Evolutionary conservation across 192 early-diverging fungal genomes (phyloP).

Genomic region (Phlyctochytrium planicorne): DNA sequence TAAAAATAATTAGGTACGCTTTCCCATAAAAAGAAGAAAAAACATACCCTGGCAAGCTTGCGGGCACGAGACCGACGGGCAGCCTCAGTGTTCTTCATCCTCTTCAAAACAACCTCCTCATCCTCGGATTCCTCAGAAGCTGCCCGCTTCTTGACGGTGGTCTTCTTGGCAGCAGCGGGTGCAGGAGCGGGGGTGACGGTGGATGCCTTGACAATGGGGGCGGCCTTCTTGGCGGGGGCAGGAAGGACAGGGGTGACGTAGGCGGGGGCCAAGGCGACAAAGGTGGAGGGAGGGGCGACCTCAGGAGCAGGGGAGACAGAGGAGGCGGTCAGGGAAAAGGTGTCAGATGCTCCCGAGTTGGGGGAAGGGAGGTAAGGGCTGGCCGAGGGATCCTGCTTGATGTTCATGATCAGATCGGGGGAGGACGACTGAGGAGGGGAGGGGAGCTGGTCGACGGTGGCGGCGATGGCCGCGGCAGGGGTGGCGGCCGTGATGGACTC

Average conservation of each 20-base stretch:
- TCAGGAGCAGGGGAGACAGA: neutral
- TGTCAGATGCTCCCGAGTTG: neutral
- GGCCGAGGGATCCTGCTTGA: neutral
- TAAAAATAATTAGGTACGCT: no score
- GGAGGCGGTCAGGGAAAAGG: neutral
- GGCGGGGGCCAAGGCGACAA: neutral
- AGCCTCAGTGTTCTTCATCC: conserved; percentile 72
- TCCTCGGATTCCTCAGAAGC: neutral
- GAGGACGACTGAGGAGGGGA: neutral
- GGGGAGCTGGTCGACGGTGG: neutral
- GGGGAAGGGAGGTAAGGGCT: neutral
- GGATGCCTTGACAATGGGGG: neutral
- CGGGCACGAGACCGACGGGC: conserved; percentile 84
- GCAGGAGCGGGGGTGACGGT: neutral
- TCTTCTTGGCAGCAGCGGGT: neutral
- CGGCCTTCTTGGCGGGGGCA: neutral
- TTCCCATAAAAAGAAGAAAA: neutral
- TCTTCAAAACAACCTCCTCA: conserved; percentile 13
- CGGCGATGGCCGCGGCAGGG: neutral
- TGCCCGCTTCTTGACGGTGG: neutral
- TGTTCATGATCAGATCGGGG: neutral
- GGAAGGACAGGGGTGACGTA: neutral
- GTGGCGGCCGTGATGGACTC: neutral
- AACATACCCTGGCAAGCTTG: conserved; percentile 60
- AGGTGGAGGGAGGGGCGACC: neutral